Percentiles rank a stretch among this genome's conserved stretches.
Evolutionary conservation across 305 asterid species (phyloP).

Genomic region (Coffea humblotiana): DNA sequence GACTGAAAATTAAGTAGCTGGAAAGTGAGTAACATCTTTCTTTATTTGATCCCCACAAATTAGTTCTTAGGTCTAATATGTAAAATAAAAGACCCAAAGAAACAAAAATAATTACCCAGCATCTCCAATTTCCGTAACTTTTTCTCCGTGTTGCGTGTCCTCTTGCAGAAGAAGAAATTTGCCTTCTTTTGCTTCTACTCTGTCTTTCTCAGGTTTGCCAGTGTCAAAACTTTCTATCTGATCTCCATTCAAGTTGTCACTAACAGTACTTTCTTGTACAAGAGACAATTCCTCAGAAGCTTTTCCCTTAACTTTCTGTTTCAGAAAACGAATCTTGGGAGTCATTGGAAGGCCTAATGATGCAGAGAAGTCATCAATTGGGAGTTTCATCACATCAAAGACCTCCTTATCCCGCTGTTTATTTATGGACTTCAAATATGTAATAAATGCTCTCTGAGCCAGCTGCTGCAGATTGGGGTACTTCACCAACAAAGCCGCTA

Average conservation of each 20-base stretch:
- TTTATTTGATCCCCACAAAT: not conserved
- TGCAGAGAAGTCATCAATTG: constrained; percentile 75
- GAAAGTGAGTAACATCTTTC: not conserved
- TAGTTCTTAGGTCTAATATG: not conserved
- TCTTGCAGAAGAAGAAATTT: constrained; percentile 35
- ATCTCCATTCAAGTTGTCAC: constrained; percentile 39
- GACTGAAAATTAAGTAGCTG: not conserved
- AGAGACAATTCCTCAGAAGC: constrained; percentile 46
- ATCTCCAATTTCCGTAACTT: constrained; percentile 33
- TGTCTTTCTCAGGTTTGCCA: constrained; percentile 30
- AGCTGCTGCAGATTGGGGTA: constrained; percentile 67
- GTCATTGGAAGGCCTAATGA: constrained; percentile 98
- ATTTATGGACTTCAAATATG: constrained; percentile 79
- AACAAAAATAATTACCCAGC: constrained; percentile 35
- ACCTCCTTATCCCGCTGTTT: constrained; percentile 83
- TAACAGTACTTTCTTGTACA: constrained; percentile 40
- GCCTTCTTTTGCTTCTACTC: constrained; percentile 33
- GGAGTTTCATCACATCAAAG: constrained; percentile 76
- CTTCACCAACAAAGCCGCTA: constrained; percentile 82
- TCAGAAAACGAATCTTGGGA: constrained; percentile 80
- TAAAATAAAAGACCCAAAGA: constrained; percentile 8
- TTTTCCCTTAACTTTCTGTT: constrained; percentile 63
- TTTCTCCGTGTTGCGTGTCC: constrained; percentile 31
- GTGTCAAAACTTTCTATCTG: constrained; percentile 17
- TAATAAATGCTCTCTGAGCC: constrained; percentile 86